Evolutionary conservation across 2,329 filamentous ascomycete species (phyloP), one percentile per base, ranked within the genome.

Genomic region (Domatiomyces catenatus): DNA sequence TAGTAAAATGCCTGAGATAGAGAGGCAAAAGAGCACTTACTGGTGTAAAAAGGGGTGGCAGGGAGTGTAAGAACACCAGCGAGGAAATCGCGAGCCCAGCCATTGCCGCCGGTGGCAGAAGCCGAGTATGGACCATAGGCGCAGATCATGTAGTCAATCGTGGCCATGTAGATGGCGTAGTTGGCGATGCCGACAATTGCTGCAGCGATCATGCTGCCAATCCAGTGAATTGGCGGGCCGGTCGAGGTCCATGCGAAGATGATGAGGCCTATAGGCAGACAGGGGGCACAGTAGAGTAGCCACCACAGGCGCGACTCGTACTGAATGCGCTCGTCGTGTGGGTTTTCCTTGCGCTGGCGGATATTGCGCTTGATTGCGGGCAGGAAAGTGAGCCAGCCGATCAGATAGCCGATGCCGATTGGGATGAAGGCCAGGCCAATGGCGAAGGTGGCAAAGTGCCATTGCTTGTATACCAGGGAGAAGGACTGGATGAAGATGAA

Each of bases 401-500:
- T 59, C 50, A 80, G 56, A 58, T 83, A 83, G 1, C 76, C 78
- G 17, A 79, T 57, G 42, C 76, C 61, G 46, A 79, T 71, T 1
- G 78, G 70, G 42, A 80, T 66, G 64, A 81, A 79, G 1, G 72
- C 66, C 42, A 77, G 66, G 7, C 74, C 74, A 26, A 69, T 65
- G 2, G 67, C 63, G 20, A 74, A 64, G 12, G 66, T 68, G 2
- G 63, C 63, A 61, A 83, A 83, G 5, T 69, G 56, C 77, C 78
- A 83, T 54, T 81, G 71, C 50, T 70, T 66, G 56, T 79, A 80
- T 6, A 83, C 79, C 0, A 75, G 69, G 0, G 68, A 65, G 58
- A 80, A 82, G 0, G 75, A 78, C 58, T 82, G 75, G 36, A 83
- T 72, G 63, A 81, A 81, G 63, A 76, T 80, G 66, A 82, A 83